These are phyloP conservation scores for Gigaspora rosea DNA, from an alignment of 192 early-diverging fungal species.

Conservation along the genomic window DNA sequence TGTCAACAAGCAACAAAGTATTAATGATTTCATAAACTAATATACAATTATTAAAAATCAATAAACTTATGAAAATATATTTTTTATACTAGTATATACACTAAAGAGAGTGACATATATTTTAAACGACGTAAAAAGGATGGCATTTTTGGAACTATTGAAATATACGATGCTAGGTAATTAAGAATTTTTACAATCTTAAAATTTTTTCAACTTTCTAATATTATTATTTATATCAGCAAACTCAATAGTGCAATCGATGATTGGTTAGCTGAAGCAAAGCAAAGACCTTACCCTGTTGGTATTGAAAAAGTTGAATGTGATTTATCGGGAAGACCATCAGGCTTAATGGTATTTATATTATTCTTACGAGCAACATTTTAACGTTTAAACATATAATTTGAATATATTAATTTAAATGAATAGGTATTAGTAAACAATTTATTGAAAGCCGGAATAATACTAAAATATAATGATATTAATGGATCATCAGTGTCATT, in stretches of 20 bases:
- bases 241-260: not conserved
- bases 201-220: not conserved
- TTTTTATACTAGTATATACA: constrained; percentile 2
- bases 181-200: not conserved
- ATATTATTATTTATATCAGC: not conserved
- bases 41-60: not conserved
- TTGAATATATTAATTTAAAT: not conserved
- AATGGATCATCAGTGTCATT: not conserved
- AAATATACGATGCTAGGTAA: constrained; percentile 6
- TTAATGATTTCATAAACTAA: not conserved
- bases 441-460: not conserved
- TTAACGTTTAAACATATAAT: not conserved
- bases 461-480: constrained; percentile 19
- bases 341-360: not conserved
- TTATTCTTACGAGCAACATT: not conserved
- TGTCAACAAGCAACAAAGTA: constrained; percentile 11
- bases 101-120: constrained; percentile 3
- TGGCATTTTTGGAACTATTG: no score
- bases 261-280: constrained; percentile 17
- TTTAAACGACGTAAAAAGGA: constrained; percentile 11
- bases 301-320: constrained; percentile 3
- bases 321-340: not conserved
- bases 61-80: not conserved
- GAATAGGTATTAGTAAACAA: constrained; percentile 2
- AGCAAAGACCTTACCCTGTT: not conserved